phyloP scores from a whole-genome alignment of 306 rosid genomes.

The Gastrolobium villosum region DNA sequence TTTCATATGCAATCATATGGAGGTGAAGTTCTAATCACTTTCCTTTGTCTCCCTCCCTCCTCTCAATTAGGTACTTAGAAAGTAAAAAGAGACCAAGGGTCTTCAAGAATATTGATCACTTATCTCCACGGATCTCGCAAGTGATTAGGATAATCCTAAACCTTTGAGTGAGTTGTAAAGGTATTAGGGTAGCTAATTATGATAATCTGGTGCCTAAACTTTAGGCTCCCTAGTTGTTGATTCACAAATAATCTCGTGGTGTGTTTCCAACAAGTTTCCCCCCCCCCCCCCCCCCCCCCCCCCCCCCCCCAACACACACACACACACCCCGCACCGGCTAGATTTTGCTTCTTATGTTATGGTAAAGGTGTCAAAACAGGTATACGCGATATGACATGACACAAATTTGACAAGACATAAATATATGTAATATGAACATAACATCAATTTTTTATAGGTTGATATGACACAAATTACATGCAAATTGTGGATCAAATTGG shows the following conservation, averaged over 20 bases:
- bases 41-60: constrained; percentile 59
- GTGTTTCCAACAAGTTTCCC: constrained; percentile 36
- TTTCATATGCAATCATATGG: constrained; percentile 10
- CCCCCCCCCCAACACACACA: neutral
- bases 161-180: constrained; percentile 40
- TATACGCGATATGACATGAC: too few relatives aligned
- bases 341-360: neutral
- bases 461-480: too few relatives aligned
- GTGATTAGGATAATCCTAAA: constrained; percentile 37
- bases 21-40: constrained; percentile 49
- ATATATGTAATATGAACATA: too few relatives aligned
- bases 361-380: too few relatives aligned
- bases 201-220: constrained; percentile 35
- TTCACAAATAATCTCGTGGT: neutral
- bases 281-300: neutral
- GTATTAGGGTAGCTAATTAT: constrained; percentile 13
- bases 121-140: constrained; percentile 26
- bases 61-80: constrained; percentile 48
- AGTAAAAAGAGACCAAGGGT: neutral
- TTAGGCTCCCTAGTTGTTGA: constrained; percentile 39
- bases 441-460: too few relatives aligned
- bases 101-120: constrained; percentile 19
- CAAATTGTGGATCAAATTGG: too few relatives aligned
- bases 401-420: too few relatives aligned
- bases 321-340: too few relatives aligned